Percentiles rank a stretch among this genome's conserved stretches.
Evolutionary conservation across 345 rosid genomes (phyloP).

Genomic region (Ceriops zippeliana): DNA sequence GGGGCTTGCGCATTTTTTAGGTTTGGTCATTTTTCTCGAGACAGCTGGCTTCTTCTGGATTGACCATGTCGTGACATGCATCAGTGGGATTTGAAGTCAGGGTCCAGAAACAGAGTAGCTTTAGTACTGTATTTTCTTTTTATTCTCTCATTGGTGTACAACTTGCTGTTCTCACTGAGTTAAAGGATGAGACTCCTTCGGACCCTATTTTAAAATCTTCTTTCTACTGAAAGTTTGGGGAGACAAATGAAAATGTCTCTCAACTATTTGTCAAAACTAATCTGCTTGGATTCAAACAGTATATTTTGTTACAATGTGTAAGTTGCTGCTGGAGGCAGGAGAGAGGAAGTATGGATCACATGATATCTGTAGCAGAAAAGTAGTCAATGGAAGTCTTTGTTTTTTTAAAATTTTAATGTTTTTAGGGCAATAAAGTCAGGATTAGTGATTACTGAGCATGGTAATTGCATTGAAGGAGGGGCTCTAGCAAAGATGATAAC

Average conservation of each 20-base stretch:
- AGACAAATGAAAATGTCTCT: neutral
- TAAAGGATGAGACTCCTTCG: too few relatives aligned
- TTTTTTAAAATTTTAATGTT: neutral
- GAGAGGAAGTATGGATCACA: too few relatives aligned
- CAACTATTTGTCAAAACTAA: neutral
- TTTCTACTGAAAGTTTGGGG: too few relatives aligned
- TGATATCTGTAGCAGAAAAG: neutral
- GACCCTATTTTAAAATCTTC: too few relatives aligned
- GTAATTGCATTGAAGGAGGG: neutral
- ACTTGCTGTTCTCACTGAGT: too few relatives aligned
- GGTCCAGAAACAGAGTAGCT: too few relatives aligned
- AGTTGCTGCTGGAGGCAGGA: neutral
- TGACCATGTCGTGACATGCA: too few relatives aligned
- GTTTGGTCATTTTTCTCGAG: slow-evolving; percentile 29
- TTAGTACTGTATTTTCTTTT: too few relatives aligned
- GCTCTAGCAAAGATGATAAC: too few relatives aligned
- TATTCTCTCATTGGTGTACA: too few relatives aligned
- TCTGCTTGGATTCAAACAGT: neutral
- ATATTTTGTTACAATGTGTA: neutral
- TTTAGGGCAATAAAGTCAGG: neutral
- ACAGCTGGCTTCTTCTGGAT: neutral
- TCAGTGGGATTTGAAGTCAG: too few relatives aligned
- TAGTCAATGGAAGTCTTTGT: neutral
- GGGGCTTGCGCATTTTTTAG: slow-evolving; percentile 96
- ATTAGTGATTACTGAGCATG: neutral